Percentiles rank a stretch among this genome's conserved stretches.
Conservation (phyloP, 2,329 filamentous ascomycete genomes). For the Rutstroemia sp. region DNA sequence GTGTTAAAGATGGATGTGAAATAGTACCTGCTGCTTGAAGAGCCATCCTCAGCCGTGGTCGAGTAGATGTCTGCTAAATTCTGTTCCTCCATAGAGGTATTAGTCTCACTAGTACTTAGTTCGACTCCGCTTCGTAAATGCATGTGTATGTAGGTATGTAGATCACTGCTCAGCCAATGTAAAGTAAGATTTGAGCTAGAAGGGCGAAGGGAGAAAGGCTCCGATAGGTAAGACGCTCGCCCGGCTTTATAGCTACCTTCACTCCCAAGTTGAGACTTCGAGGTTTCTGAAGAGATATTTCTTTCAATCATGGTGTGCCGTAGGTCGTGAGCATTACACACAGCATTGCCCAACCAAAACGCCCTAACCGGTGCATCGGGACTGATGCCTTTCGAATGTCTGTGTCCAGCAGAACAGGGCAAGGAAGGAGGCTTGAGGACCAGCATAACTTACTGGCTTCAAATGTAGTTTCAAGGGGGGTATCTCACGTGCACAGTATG, state of each 20-base stretch:
- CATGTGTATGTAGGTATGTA: constrained; percentile 8
- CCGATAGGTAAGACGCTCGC: background rate
- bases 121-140: constrained; percentile 12
- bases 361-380: background rate
- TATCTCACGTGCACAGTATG: background rate
- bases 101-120: background rate
- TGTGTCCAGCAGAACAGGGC: background rate
- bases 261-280: background rate
- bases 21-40: background rate
- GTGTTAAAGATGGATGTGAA: background rate
- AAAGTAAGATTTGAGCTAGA: background rate
- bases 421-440: background rate
- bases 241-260: background rate
- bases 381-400: background rate
- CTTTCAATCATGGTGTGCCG: background rate
- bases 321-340: background rate
- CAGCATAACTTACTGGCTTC: background rate
- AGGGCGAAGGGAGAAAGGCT: background rate
- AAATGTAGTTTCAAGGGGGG: background rate
- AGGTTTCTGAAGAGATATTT: background rate
- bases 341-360: background rate
- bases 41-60: background rate
- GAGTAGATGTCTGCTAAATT: background rate
- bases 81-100: constrained; percentile 3
- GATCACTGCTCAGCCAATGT: background rate